A percentile compares a stretch with the other conserved stretches of the same genome.
Evolutionary conservation across 306 rosid species (phyloP).

Genomic region (Oemleria cerasiformis): DNA sequence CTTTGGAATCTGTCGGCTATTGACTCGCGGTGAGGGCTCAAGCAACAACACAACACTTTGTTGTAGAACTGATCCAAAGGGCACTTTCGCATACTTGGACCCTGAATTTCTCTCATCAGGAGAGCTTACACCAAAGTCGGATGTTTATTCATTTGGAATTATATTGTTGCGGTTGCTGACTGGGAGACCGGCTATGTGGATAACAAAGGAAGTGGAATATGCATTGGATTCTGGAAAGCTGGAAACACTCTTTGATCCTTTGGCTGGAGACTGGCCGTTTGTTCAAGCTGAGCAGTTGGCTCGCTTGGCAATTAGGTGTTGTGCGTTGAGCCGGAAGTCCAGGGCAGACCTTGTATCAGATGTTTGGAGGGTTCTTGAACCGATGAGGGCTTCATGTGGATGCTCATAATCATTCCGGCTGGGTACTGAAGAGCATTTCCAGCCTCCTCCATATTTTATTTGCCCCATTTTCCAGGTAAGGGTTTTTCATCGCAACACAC

Average conservation of each 20-base stretch:
- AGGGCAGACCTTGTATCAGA: conserved; percentile 70
- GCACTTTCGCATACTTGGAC: conserved; percentile 67
- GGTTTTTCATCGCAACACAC: not conserved
- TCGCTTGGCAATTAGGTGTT: conserved; percentile 75
- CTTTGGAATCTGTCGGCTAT: conserved; percentile 62
- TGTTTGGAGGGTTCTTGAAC: conserved; percentile 74
- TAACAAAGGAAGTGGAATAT: conserved; percentile 51
- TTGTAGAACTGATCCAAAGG: conserved; percentile 65
- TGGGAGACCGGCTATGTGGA: conserved; percentile 64
- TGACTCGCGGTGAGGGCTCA: conserved; percentile 38
- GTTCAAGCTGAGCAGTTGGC: conserved; percentile 61
- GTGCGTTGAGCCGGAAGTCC: conserved; percentile 52
- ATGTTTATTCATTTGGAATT: conserved; percentile 90
- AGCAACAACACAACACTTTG: conserved; percentile 33
- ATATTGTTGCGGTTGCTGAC: conserved; percentile 59
- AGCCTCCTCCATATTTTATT: conserved; percentile 66
- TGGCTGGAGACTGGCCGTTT: conserved; percentile 94
- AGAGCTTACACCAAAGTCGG: conserved; percentile 78
- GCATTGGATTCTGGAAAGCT: conserved; percentile 56
- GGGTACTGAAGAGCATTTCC: conserved; percentile 48
- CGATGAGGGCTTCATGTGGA: conserved; percentile 65
- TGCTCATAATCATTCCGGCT: conserved; percentile 34
- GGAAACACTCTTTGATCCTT: conserved; percentile 64
- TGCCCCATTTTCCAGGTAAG: conserved; percentile 83
- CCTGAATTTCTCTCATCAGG: conserved; percentile 72